phyloP scores from a whole-genome alignment of 495 filamentous ascomycete genomes.

The Cladorrhinum samala region DNA sequence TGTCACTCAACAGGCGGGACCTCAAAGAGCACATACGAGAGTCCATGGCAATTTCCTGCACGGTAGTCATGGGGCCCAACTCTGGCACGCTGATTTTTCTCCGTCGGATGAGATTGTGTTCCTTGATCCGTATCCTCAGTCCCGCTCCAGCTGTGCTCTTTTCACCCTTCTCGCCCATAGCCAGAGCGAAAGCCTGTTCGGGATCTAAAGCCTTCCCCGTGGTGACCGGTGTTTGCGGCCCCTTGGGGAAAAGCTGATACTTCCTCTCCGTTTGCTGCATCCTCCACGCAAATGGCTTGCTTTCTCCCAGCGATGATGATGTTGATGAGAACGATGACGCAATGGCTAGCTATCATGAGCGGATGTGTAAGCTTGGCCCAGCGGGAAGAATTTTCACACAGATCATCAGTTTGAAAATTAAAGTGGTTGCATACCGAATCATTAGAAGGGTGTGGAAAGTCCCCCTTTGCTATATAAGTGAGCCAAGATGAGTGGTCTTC shows the following conservation, averaged over 20 bases:
- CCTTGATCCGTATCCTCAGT: slow-evolving; percentile 45
- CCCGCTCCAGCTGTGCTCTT: slow-evolving; percentile 34
- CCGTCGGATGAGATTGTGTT: slow-evolving; percentile 47
- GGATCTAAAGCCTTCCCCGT: slow-evolving; percentile 44
- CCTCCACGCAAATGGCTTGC: slow-evolving; percentile 45
- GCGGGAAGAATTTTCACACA: slow-evolving; percentile 6
- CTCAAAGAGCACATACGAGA: slow-evolving; percentile 55
- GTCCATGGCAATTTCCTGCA: slow-evolving; percentile 62
- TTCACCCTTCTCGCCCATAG: slow-evolving; percentile 38
- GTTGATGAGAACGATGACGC: slow-evolving; percentile 18
- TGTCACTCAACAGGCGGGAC: not conserved
- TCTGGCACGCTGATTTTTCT: slow-evolving; percentile 61
- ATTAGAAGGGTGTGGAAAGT: slow-evolving; percentile 37
- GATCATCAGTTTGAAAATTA: slow-evolving; percentile 1
- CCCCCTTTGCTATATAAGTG: slow-evolving; percentile 42
- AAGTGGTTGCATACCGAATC: slow-evolving; percentile 41
- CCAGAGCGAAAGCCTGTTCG: slow-evolving; percentile 42
- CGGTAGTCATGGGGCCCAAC: slow-evolving; percentile 60
- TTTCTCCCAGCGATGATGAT: slow-evolving; percentile 15
- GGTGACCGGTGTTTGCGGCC: slow-evolving; percentile 32
- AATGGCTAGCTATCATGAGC: slow-evolving; percentile 23
- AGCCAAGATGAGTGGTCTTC: slow-evolving; percentile 32
- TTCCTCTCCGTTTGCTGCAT: slow-evolving; percentile 48
- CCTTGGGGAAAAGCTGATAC: slow-evolving; percentile 49
- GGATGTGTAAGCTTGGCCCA: slow-evolving; percentile 24